Base-by-base conservation (phyloP, 345 rosid species). In the Populus euphratica region DNA sequence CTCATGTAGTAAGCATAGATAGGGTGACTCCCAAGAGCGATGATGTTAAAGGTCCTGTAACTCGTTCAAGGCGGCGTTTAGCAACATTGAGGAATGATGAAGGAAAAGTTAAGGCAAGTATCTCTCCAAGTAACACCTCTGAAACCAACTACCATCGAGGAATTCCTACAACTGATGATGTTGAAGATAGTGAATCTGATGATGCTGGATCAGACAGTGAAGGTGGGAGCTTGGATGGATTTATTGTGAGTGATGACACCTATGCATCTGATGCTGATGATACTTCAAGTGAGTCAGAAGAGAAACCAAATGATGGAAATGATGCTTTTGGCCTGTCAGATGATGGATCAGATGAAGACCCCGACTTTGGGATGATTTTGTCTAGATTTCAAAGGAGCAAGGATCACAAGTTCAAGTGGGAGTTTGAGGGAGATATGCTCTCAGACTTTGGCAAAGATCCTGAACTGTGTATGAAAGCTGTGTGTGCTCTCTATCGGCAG, bases 391-490 rank as follows among this genome's bases (percentile, higher is more conserved):
- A 79, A 75, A 89, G 94, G 80, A 90, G 78, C 71, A 91, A 89
- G 84, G 86, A 79, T 56, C 62, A 21, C 4, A 81, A 79, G 36
- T 70, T 33, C 16, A 84, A 80, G 77, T 90, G 94, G 97, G 82
- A 87, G 64, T 84, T 75, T 27, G 90, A 90, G 80, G 92, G 83
- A 31, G 92, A 92, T 38, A 88, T 94, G 93, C 91, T 88, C 11
- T 85, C 97, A 16, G 91, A 81, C 73, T 91, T 94, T 23, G 92
- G 88, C 33, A 92, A 92, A 84, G 90, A 88, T 68, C 82, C 72
- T 2, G 87, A 88, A 79, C 87, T 90, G 21, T 94, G 98, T 83
- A 90, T 92, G 94, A 91, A 79, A 79, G 97, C 96, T 56, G 97
- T 91, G 33, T 91, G 96, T 74, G 97, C 90, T 66, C 83, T 92